phyloP scores from a whole-genome alignment of 1,284 basidiomycete species.

The Papiliotrema flavescens region DNA sequence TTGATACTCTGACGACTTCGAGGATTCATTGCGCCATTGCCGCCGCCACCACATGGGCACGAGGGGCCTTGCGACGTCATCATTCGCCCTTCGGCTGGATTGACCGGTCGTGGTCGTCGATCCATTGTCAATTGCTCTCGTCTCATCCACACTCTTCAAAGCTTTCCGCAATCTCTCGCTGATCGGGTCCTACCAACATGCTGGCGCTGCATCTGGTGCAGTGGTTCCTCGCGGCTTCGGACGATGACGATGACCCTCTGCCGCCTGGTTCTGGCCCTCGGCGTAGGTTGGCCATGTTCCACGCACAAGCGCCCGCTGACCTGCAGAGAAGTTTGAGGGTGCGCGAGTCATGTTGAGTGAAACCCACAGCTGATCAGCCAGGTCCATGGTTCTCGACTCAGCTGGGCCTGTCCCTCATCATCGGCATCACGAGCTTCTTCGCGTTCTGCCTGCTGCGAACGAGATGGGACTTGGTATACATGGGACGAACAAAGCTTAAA shows the following conservation, averaged over 20 bases:
- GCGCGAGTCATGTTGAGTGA: neutral
- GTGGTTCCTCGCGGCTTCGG: neutral
- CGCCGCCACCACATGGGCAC: too few species aligned
- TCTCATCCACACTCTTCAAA: neutral
- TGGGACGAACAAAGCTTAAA: slow-evolving; percentile 89
- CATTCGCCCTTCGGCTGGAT: too few species aligned
- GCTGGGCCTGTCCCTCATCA: slow-evolving; percentile 67
- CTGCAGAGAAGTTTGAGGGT: slow-evolving; percentile 34
- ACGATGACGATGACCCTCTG: neutral
- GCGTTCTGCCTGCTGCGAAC: slow-evolving; percentile 83
- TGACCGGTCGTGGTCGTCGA: too few species aligned
- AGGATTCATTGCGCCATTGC: too few species aligned
- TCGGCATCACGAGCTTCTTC: slow-evolving; percentile 77
- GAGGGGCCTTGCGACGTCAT: too few species aligned
- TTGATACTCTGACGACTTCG: too few species aligned
- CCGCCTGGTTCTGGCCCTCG: slow-evolving; percentile 20
- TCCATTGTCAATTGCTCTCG: neutral
- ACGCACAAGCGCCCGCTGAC: neutral
- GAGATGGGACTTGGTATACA: slow-evolving; percentile 83
- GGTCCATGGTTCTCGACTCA: slow-evolving; percentile 70
- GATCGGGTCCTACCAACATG: neutral
- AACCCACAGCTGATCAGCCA: slow-evolving; percentile 4
- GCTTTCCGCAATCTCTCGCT: neutral
- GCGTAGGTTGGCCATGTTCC: slow-evolving; percentile 7
- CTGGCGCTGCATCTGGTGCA: neutral